Evolutionary conservation across 352 stramenopile genomes (phyloP).

Genomic region (Phytophthora agathidicida): DNA sequence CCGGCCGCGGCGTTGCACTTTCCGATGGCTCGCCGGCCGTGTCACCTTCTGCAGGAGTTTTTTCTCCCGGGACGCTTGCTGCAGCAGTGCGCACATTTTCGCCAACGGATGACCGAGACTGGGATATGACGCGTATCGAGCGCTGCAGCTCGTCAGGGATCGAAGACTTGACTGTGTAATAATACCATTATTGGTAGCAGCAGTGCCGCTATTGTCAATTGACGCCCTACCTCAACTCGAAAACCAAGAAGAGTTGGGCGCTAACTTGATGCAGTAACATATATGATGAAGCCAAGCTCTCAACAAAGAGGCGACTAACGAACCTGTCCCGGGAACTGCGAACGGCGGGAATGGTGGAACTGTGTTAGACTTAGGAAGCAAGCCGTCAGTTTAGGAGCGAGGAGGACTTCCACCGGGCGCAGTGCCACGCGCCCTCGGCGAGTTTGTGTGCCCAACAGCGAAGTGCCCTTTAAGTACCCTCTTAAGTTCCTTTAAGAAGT

Average conservation of each 20-base stretch:
- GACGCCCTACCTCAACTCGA: too few species aligned
- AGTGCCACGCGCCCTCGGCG: too few species aligned
- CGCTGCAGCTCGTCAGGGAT: conserved; percentile 52
- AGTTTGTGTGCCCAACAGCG: too few species aligned
- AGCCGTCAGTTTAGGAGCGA: too few species aligned
- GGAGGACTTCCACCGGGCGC: too few species aligned
- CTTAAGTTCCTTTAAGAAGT: too few species aligned
- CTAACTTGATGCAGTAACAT: too few species aligned
- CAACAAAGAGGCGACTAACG: conserved; percentile 45
- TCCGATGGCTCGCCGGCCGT: conserved; percentile 15
- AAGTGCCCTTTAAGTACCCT: too few species aligned
- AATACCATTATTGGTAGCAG: not conserved
- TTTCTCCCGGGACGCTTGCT: conserved; percentile 17
- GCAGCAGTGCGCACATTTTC: conserved; percentile 12
- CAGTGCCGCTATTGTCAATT: too few species aligned
- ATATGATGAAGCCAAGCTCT: conserved; percentile 38
- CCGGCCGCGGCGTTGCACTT: conserved; percentile 1
- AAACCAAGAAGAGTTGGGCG: too few species aligned
- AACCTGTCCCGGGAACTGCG: conserved; percentile 23
- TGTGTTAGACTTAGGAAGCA: too few species aligned
- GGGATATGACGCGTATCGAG: conserved; percentile 32
- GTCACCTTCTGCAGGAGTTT: conserved; percentile 14
- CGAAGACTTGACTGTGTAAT: conserved; percentile 59
- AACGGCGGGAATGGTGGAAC: conserved; percentile 12
- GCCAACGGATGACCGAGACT: conserved; percentile 37